phyloP scores from a whole-genome alignment of 2,329 filamentous ascomycete species.

The Hortaea sp. region DNA sequence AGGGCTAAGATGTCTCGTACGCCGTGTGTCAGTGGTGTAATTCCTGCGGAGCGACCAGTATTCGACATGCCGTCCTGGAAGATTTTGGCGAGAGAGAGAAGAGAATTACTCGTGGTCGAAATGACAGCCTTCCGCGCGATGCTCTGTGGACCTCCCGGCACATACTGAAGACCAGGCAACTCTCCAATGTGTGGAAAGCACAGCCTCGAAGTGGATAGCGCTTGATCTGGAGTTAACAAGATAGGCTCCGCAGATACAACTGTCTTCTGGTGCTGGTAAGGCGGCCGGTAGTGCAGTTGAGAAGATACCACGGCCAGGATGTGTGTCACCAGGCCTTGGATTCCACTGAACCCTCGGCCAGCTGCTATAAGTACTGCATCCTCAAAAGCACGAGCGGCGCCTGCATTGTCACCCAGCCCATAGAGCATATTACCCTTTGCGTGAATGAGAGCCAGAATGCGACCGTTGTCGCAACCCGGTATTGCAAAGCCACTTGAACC shows the following conservation, averaged over 20 bases:
- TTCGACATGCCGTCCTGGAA: slow-evolving; percentile 92
- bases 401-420: slow-evolving; percentile 68
- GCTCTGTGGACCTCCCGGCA: slow-evolving; percentile 48
- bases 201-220: slow-evolving; percentile 68
- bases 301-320: slow-evolving; percentile 59
- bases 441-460: slow-evolving; percentile 87
- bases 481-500: slow-evolving; percentile 78
- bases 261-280: slow-evolving; percentile 15
- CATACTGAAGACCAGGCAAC: slow-evolving; percentile 66
- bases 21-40: slow-evolving; percentile 47
- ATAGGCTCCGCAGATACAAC: slow-evolving; percentile 50
- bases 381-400: slow-evolving; percentile 82
- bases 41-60: slow-evolving; percentile 37
- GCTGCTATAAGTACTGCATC: slow-evolving; percentile 85
- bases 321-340: slow-evolving; percentile 67
- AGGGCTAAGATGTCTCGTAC: slow-evolving; percentile 88
- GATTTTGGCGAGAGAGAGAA: slow-evolving; percentile 92
- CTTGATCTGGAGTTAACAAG: slow-evolving; percentile 71
- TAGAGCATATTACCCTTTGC: slow-evolving; percentile 99
- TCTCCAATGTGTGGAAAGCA: slow-evolving; percentile 70
- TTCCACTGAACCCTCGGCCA: slow-evolving; percentile 58
- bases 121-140: slow-evolving; percentile 68
- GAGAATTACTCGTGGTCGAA: slow-evolving; percentile 88
- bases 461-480: slow-evolving; percentile 76
- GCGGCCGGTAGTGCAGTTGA: slow-evolving; percentile 18